A percentile compares a stretch with the other conserved stretches of the same genome.
These are phyloP conservation scores for Pisolithus microcarpus DNA, from an alignment of 768 basidiomycete species.

Conservation along the genomic window DNA sequence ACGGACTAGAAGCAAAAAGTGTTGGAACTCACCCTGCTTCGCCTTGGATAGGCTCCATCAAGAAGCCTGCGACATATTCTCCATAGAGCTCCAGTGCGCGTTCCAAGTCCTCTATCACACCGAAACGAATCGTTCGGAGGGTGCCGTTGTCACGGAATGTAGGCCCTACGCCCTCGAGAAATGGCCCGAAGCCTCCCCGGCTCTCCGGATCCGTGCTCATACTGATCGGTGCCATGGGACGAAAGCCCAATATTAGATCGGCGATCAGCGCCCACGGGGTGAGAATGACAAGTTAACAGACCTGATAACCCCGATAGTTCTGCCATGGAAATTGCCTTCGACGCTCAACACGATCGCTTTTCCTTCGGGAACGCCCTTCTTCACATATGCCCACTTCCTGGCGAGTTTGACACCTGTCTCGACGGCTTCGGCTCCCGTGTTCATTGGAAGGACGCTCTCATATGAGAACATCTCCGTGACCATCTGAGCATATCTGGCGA, in stretches of 20 bases:
- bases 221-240: conserved; percentile 31
- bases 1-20: neutral
- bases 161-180: conserved; percentile 79
- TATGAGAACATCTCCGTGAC: conserved; percentile 82
- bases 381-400: conserved; percentile 92
- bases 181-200: conserved; percentile 86
- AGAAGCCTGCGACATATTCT: conserved; percentile 80
- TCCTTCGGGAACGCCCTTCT: conserved; percentile 75
- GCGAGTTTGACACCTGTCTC: conserved; percentile 96
- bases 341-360: conserved; percentile 82
- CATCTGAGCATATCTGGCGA: conserved; percentile 84
- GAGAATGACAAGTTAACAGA: conserved; percentile 20
- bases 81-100: conserved; percentile 76
- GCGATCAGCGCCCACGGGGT: neutral
- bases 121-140: conserved; percentile 67
- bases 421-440: conserved; percentile 97
- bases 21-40: conserved; percentile 76
- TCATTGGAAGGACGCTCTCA: conserved; percentile 97
- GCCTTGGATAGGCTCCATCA: conserved; percentile 98
- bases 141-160: conserved; percentile 52
- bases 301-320: conserved; percentile 86
- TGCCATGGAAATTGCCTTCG: conserved; percentile 91
- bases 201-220: conserved; percentile 95
- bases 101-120: conserved; percentile 75
- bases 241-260: neutral